Evolutionary conservation across 1,139 yeast genomes (phyloP).

Genomic region (Geotrichum carabidarum): DNA sequence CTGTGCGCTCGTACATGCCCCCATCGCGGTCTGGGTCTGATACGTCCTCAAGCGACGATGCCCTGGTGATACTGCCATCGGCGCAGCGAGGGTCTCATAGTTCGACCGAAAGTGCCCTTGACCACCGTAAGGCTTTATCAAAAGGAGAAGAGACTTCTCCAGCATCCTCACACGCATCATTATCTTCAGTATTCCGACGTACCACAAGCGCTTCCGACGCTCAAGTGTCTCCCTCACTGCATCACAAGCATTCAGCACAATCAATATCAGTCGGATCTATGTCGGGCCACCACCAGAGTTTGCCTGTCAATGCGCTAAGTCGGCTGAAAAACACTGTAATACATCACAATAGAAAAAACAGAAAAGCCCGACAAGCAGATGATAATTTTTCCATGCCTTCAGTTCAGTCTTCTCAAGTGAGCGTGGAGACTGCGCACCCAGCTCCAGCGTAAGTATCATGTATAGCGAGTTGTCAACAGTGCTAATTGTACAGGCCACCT

Average conservation of each 20-base stretch:
- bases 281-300: neutral
- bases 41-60: neutral
- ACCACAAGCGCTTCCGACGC: neutral
- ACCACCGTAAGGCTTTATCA: no score
- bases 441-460: conserved; percentile 1
- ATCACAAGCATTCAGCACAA: no score
- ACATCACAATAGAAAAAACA: conserved; percentile 7
- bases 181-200: neutral
- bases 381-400: neutral
- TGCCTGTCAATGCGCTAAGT: neutral
- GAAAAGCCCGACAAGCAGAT: neutral
- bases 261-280: neutral
- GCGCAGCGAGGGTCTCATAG: neutral
- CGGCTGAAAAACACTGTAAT: conserved; percentile 13
- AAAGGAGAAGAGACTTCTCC: no score
- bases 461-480: neutral
- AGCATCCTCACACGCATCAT: neutral
- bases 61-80: neutral
- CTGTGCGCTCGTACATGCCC: neutral
- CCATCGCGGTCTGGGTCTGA: neutral
- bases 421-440: neutral
- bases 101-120: no score
- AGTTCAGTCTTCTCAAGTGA: neutral
- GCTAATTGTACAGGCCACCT: neutral
- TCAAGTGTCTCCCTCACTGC: neutral